Evolutionary conservation across 164 flowering plant species (phyloP).

Genomic region (Euptelea pleiosperma): DNA sequence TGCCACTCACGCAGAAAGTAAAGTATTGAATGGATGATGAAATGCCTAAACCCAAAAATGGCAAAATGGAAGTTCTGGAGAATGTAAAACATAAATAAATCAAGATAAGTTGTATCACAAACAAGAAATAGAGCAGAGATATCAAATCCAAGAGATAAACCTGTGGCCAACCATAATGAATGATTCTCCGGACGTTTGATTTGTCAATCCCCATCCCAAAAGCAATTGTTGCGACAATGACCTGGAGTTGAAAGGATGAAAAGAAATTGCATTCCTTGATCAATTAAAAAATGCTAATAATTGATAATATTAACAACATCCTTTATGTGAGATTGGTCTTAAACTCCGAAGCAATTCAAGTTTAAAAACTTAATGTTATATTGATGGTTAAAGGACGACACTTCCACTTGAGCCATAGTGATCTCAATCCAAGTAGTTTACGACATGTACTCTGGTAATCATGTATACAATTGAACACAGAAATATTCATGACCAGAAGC

Average conservation of each 20-base stretch:
- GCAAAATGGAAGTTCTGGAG: neutral
- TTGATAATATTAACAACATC: neutral
- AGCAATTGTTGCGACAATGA: conserved; percentile 93
- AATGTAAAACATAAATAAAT: neutral
- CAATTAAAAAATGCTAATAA: neutral
- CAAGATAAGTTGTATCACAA: neutral
- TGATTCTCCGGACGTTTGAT: conserved; percentile 72
- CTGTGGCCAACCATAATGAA: conserved; percentile 99
- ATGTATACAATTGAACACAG: no score
- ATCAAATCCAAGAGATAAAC: conserved; percentile 26
- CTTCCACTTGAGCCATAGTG: no score
- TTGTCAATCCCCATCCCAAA: conserved; percentile 99
- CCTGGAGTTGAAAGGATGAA: conserved; percentile 34
- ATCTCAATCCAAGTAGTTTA: no score
- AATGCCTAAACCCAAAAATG: neutral
- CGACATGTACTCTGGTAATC: no score
- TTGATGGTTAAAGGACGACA: no score
- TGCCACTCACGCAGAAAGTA: neutral
- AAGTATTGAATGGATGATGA: neutral
- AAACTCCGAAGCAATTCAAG: neutral
- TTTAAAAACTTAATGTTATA: no score
- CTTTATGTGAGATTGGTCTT: neutral
- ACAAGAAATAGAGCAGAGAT: conserved; percentile 6
- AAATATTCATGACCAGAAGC: no score
- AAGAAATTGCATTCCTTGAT: neutral